Conservation (phyloP, 1,284 basidiomycete genomes). For the Wolfiporia cocos region DNA sequence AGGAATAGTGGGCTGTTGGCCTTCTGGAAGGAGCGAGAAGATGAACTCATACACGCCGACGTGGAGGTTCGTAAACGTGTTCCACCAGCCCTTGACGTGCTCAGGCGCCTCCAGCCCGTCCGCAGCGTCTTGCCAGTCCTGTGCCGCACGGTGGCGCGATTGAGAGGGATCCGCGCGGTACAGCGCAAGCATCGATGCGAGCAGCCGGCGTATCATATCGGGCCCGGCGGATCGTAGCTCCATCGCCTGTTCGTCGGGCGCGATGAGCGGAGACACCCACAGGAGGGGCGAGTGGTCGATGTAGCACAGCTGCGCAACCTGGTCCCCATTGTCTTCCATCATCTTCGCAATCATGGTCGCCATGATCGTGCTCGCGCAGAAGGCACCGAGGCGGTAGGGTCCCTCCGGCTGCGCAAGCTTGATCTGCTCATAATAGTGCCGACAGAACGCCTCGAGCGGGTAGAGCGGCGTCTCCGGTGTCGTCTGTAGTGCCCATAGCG, state of each 20-base stretch:
- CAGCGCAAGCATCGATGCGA: not conserved
- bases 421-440: slow-evolving; percentile 1
- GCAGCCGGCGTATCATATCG: not conserved
- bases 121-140: slow-evolving; percentile 1
- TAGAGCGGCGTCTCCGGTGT: slow-evolving; percentile 1
- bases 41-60: slow-evolving; percentile 3
- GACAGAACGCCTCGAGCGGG: not conserved
- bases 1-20: not conserved
- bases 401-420: not conserved
- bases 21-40: not conserved
- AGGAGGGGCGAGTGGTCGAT: slow-evolving; percentile 2
- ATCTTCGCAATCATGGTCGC: not conserved
- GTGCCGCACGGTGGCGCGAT: not conserved
- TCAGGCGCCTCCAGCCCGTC: not conserved
- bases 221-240: not conserved
- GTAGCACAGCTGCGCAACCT: not conserved
- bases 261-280: not conserved
- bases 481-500: slow-evolving; percentile 1
- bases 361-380: not conserved
- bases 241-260: not conserved
- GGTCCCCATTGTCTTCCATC: not conserved
- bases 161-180: not conserved
- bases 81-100: not conserved
- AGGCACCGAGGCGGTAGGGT: slow-evolving; percentile 1
- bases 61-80: not conserved